Percentiles rank a stretch among this genome's conserved stretches.
phyloP scores from a whole-genome alignment of 2,329 filamentous ascomycete genomes.

The Botrytis pseudocinerea region DNA sequence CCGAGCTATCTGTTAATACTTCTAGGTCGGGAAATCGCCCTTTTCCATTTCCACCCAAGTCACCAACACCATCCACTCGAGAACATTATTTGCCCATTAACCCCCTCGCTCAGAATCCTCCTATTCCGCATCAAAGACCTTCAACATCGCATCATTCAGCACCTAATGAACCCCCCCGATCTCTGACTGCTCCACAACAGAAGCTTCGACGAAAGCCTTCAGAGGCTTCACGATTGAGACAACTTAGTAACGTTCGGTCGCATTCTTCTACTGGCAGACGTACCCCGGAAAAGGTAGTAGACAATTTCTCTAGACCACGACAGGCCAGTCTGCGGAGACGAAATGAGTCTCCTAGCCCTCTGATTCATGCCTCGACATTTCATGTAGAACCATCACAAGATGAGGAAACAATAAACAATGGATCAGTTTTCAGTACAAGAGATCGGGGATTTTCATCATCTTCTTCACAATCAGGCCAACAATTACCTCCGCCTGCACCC shows the following conservation, averaged over 20 bases:
- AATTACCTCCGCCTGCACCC: constrained; percentile 17
- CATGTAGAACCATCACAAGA: constrained; percentile 32
- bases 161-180: constrained; percentile 30
- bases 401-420: constrained; percentile 29
- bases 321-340: constrained; percentile 34
- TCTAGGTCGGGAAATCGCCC: constrained; percentile 3
- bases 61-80: constrained; percentile 26
- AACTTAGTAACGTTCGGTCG: constrained; percentile 39
- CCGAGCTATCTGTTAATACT: constrained; percentile 20
- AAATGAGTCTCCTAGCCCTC: constrained; percentile 37
- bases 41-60: constrained; percentile 27
- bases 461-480: constrained; percentile 36
- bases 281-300: constrained; percentile 31
- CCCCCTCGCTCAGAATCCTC: constrained; percentile 12
- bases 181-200: constrained; percentile 33
- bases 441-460: constrained; percentile 38
- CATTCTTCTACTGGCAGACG: constrained; percentile 33
- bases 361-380: constrained; percentile 32
- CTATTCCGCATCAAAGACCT: constrained; percentile 29
- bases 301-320: constrained; percentile 40
- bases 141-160: constrained; percentile 33
- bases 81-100: constrained; percentile 7
- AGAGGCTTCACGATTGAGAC: constrained; percentile 40
- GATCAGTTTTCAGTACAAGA: constrained; percentile 25
- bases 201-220: constrained; percentile 36